These are phyloP conservation scores for Fusarium buxicola DNA, from an alignment of 2,329 filamentous ascomycete genomes.

Conservation along the genomic window DNA sequence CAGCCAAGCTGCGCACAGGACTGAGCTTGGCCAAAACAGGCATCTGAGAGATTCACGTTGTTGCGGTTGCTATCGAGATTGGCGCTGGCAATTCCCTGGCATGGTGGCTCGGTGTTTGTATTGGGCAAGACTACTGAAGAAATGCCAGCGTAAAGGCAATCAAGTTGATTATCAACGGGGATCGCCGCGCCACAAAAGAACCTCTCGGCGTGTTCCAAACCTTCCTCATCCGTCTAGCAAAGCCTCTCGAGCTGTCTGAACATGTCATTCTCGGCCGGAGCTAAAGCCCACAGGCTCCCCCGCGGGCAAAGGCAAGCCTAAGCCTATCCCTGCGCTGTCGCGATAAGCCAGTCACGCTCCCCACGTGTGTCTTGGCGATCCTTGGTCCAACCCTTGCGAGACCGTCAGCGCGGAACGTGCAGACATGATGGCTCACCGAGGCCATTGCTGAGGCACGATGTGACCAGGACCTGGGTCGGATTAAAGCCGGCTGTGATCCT, in stretches of 20 bases:
- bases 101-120: constrained; percentile 11
- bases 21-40: constrained; percentile 36
- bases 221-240: constrained; percentile 33
- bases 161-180: neutral
- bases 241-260: neutral
- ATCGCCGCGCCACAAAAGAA: neutral
- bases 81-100: constrained; percentile 14
- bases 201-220: constrained; percentile 17
- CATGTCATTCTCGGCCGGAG: neutral
- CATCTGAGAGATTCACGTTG: constrained; percentile 34
- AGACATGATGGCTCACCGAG: constrained; percentile 19
- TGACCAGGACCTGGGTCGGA: constrained; percentile 17
- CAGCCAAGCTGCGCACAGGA: constrained; percentile 9
- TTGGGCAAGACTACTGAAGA: neutral
- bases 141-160: neutral
- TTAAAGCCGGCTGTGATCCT: constrained; percentile 36
- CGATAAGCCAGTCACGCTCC: constrained; percentile 42
- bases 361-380: constrained; percentile 46
- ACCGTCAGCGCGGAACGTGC: constrained; percentile 6
- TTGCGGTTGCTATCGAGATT: constrained; percentile 26
- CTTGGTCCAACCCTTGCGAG: constrained; percentile 29
- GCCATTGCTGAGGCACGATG: neutral
- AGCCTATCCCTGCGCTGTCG: constrained; percentile 19
- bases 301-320: constrained; percentile 1
- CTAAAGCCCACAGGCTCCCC: neutral